Evolutionary conservation across 1,139 yeast species (phyloP).

Genomic region (Suhomyces guaymorum): DNA sequence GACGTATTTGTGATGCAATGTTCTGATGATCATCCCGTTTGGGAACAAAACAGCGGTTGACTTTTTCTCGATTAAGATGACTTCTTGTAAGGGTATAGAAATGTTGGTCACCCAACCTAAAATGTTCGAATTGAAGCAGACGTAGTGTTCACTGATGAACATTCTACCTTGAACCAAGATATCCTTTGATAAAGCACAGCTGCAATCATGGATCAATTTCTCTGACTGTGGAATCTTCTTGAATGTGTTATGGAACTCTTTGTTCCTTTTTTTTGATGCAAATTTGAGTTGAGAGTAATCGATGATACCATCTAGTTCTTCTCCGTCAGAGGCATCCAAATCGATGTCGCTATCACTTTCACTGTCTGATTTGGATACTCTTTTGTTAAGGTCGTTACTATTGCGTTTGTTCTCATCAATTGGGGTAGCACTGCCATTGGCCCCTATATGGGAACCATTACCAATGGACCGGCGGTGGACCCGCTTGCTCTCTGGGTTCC

Average conservation of each 20-base stretch:
- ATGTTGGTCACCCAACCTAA: slow-evolving; percentile 73
- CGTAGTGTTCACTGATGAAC: slow-evolving; percentile 58
- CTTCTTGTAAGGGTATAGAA: slow-evolving; percentile 66
- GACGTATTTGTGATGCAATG: slow-evolving; percentile 67
- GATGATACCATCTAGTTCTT: slow-evolving; percentile 16
- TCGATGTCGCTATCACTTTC: slow-evolving; percentile 18
- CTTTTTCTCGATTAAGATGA: slow-evolving; percentile 69
- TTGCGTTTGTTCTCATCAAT: slow-evolving; percentile 11
- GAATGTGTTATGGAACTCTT: slow-evolving; percentile 64
- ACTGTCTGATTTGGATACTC: slow-evolving; percentile 9
- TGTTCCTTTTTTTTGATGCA: slow-evolving; percentile 50
- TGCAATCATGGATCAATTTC: slow-evolving; percentile 59
- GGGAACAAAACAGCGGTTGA: slow-evolving; percentile 75
- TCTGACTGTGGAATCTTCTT: slow-evolving; percentile 56
- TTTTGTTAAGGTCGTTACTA: slow-evolving; percentile 11
- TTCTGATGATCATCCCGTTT: slow-evolving; percentile 69
- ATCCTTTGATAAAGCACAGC: slow-evolving; percentile 73
- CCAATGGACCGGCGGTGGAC: slow-evolving; percentile 25
- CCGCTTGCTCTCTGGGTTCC: slow-evolving; percentile 21
- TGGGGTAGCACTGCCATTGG: slow-evolving; percentile 6
- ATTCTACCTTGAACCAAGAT: slow-evolving; percentile 71
- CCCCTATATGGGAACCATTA: slow-evolving; percentile 4
- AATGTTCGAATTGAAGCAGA: slow-evolving; percentile 72
- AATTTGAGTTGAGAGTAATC: slow-evolving; percentile 28
- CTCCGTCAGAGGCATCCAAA: slow-evolving; percentile 13